Conservation (phyloP, 108 stramenopile genomes). For the Skeletonema menzelii region DNA sequence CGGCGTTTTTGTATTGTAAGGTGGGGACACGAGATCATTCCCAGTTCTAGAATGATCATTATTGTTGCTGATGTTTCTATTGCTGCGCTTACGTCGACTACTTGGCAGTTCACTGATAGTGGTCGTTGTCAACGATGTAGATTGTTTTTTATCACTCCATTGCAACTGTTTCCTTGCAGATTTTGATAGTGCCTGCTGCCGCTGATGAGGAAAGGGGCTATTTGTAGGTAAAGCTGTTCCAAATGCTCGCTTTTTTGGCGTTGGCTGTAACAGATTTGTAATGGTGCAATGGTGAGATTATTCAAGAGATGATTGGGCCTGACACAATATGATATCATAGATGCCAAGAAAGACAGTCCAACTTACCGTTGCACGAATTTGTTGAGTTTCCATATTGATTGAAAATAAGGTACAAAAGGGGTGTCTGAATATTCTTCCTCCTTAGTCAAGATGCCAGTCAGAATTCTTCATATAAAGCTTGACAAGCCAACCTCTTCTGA, state of each 20-base stretch:
- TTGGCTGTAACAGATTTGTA: not conserved
- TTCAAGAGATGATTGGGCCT: not conserved
- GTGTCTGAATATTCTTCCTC: not conserved
- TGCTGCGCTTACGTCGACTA: conserved; percentile 1
- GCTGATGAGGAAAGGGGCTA: conserved; percentile 4
- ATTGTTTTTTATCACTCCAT: conserved; percentile 1
- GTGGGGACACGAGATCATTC: not conserved
- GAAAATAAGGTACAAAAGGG: not conserved
- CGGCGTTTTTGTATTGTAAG: not conserved
- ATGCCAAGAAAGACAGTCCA: too few relatives aligned
- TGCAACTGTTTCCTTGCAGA: conserved; percentile 3
- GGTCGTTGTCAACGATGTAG: not conserved
- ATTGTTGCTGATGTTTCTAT: not conserved
- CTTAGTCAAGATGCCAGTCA: not conserved
- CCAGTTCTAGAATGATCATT: not conserved
- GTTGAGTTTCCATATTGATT: not conserved
- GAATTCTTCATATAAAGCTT: not conserved
- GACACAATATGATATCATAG: too few relatives aligned
- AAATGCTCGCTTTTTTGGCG: not conserved
- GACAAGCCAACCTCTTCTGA: too few relatives aligned
- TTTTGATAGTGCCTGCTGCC: not conserved
- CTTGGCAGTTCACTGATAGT: not conserved
- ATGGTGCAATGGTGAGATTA: too few relatives aligned
- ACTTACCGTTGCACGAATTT: not conserved
- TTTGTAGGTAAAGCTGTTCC: not conserved